Conservation (phyloP, 169 alveolate genomes). For the Pseudocohnilembus persalinus region DNA sequence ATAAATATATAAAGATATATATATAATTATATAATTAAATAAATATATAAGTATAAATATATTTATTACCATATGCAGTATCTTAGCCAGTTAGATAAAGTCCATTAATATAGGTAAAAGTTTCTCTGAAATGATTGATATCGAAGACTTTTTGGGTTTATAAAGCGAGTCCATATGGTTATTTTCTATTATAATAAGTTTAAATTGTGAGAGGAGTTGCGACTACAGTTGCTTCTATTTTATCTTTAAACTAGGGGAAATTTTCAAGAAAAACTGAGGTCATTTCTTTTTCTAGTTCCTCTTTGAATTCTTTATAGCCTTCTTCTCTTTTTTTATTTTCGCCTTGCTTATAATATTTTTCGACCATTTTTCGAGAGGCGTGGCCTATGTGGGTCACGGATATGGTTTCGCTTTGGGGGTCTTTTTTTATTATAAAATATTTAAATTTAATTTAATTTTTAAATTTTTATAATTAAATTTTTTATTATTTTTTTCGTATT, state of each 20-base stretch:
- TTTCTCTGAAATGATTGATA: not conserved
- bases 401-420: not conserved
- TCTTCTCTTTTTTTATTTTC: slow-evolving; percentile 2
- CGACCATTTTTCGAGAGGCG: slow-evolving; percentile 1
- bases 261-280: not conserved
- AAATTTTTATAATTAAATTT: too few relatives aligned
- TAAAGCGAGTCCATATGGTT: not conserved
- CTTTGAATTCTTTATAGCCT: slow-evolving; percentile 8
- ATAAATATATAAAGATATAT: too few relatives aligned
- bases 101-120: not conserved
- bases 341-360: slow-evolving; percentile 1
- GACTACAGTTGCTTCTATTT: not conserved
- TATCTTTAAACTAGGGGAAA: slow-evolving; percentile 1
- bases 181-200: slow-evolving; percentile 1
- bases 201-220: slow-evolving; percentile 15
- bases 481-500: not conserved
- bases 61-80: not conserved
- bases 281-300: slow-evolving; percentile 1
- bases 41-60: too few relatives aligned
- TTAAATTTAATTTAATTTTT: too few relatives aligned
- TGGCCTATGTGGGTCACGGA: not conserved
- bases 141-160: not conserved
- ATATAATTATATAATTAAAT: too few relatives aligned
- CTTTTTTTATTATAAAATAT: not conserved
- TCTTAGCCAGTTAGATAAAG: slow-evolving; percentile 3